A percentile compares a stretch with the other conserved stretches of the same genome.
phyloP scores from a whole-genome alignment of 1,284 basidiomycete genomes.

The Pseudozyma flocculosa region DNA sequence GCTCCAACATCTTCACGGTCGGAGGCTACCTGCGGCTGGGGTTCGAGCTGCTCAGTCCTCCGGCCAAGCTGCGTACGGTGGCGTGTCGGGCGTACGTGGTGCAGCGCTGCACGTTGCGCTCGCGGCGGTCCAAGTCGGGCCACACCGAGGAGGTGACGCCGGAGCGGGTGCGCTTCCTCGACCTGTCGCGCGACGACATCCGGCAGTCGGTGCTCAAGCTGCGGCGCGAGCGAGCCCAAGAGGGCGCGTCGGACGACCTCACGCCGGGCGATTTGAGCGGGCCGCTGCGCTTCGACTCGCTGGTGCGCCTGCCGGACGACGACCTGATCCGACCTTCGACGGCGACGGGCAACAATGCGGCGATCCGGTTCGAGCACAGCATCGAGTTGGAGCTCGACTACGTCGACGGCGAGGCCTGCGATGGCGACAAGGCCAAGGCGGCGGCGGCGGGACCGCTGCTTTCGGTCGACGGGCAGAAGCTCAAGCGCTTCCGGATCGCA shows the following conservation, averaged over 20 bases:
- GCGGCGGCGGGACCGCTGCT: too few species aligned
- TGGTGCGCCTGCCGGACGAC: conserved; percentile 16
- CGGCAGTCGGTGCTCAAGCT: conserved; percentile 4
- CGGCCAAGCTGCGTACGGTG: conserved; percentile 11
- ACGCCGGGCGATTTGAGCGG: too few species aligned
- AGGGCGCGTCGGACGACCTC: too few species aligned
- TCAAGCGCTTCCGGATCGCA: conserved; percentile 25
- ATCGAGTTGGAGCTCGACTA: conserved; percentile 29
- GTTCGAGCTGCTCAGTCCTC: conserved; percentile 16
- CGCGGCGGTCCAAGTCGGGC: conserved; percentile 7
- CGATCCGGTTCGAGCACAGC: conserved; percentile 15
- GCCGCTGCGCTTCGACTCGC: not conserved
- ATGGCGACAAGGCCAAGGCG: not conserved
- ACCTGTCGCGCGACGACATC: conserved; percentile 10
- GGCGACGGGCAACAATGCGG: conserved; percentile 19
- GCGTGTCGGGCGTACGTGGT: conserved; percentile 10
- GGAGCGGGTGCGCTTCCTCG: conserved; percentile 12
- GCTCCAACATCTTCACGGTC: conserved; percentile 20
- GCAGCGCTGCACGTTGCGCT: conserved; percentile 7
- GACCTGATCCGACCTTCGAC: conserved; percentile 18
- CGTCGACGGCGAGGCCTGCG: conserved; percentile 15
- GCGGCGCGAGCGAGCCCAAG: too few species aligned
- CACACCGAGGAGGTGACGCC: conserved; percentile 10
- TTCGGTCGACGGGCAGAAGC: conserved; percentile 18
- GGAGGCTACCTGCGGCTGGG: conserved; percentile 23